Evolutionary conservation across 2,329 filamentous ascomycete genomes (phyloP), one percentile per base, ranked within the genome.

Genomic region (Fusarium nanum): DNA sequence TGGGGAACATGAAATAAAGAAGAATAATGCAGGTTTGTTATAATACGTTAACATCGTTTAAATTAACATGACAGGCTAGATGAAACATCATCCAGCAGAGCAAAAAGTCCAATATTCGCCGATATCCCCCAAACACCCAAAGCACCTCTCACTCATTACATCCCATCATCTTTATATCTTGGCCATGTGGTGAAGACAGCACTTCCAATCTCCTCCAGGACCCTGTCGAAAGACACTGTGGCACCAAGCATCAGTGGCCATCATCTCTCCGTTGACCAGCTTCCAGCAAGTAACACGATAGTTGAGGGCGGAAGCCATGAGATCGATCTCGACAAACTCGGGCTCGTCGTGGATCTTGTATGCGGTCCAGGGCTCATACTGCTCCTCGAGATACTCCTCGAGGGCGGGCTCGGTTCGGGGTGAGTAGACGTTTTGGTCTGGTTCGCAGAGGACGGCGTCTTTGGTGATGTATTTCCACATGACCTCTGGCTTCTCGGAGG

Each of bases 261-360:
- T 59, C 70, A 80, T 77, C 71, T 79, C 64, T n/a, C 72, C 72
- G 7, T 73, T 61, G 48, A 45, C 40, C 5, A 79, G 71, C 58
- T 73, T 74, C 77, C 77, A 80, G 3, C 76, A 72, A 20, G 78
- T 80, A 32, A 80, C 77, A 23, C 72, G 68, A 64, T 80, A 80
- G 9, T 71, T 73, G 28, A 80, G 66, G 4, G 74, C 73, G 9
- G 76, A 73, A 63, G 73, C 75, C 78, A 80, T 80, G 75, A 80
- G 70, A 65, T 80, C 78, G n/a, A 80, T 76, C 75, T 80, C 78
- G 57, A 80, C 78, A 48, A 80, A 80, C 49, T 79, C 76, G 3
- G 76, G 76, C 32, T 80, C 78, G 62, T 72, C 77, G 55, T 79
- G 75, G 60, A 80, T 78, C 66, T 77, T 76, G 72, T 79, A 80